Percentiles rank a stretch among this genome's conserved stretches.
Evolutionary conservation across 352 stramenopile genomes (phyloP).

Genomic region (Pythium phragmiticola): DNA sequence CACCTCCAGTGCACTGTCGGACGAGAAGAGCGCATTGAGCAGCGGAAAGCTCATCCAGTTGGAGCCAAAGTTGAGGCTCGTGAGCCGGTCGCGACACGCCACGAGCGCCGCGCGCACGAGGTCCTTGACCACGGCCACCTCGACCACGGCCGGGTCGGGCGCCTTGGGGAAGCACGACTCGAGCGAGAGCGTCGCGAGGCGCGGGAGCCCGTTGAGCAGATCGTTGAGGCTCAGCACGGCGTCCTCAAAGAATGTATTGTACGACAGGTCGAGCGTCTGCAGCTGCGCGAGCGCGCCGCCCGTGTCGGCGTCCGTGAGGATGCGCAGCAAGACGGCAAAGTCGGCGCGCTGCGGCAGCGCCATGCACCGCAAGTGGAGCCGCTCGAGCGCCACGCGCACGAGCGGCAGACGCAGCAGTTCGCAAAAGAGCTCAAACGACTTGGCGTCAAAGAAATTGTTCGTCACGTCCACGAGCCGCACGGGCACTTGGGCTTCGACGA

Average conservation of each 20-base stretch:
- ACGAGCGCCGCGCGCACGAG: slow-evolving; percentile 38
- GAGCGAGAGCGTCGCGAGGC: slow-evolving; percentile 45
- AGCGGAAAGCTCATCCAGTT: slow-evolving; percentile 54
- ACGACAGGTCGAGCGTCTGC: slow-evolving; percentile 60
- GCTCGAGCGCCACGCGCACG: slow-evolving; percentile 36
- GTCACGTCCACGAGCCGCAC: slow-evolving; percentile 50
- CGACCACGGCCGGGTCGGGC: slow-evolving; percentile 35
- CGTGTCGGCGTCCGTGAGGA: slow-evolving; percentile 32
- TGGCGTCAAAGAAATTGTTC: slow-evolving; percentile 64
- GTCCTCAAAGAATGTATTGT: slow-evolving; percentile 59
- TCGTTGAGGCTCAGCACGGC: slow-evolving; percentile 34
- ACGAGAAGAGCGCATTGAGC: slow-evolving; percentile 56
- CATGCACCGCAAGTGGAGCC: slow-evolving; percentile 44
- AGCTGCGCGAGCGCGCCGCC: slow-evolving; percentile 32
- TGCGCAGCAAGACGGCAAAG: slow-evolving; percentile 40
- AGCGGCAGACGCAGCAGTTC: slow-evolving; percentile 38
- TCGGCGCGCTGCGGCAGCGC: slow-evolving; percentile 47
- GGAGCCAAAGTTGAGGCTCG: slow-evolving; percentile 51
- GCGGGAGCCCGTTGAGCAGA: slow-evolving; percentile 38
- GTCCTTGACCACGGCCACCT: slow-evolving; percentile 40
- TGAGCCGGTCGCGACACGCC: slow-evolving; percentile 38
- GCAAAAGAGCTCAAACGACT: slow-evolving; percentile 49
- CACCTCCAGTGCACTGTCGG: slow-evolving; percentile 44
- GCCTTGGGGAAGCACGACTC: slow-evolving; percentile 59
- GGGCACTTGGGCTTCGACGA: slow-evolving; percentile 32